These are phyloP conservation scores for Martensiomyces pterosporus DNA, from an alignment of 192 early-diverging fungal species.

Conservation along the genomic window DNA sequence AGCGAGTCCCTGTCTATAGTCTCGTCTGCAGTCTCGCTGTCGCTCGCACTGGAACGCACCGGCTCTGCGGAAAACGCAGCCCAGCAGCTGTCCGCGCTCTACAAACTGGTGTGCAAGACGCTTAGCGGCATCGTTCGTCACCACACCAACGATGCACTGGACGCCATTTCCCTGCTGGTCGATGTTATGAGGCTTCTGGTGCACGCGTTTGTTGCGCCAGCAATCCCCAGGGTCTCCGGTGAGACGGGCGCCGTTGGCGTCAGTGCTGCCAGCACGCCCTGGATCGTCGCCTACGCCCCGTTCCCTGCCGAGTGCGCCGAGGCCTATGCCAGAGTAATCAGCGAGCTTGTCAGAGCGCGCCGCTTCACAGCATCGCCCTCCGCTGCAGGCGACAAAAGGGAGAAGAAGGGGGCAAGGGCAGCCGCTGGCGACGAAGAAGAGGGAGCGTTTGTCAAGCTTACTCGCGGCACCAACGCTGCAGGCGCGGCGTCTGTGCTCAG, in stretches of 20 bases:
- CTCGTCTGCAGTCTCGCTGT: constrained; percentile 9
- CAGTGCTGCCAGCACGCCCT: constrained; percentile 18
- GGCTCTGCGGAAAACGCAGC: neutral
- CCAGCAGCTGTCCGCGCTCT: constrained; percentile 8
- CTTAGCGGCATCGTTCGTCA: constrained; percentile 25
- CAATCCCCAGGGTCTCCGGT: constrained; percentile 2
- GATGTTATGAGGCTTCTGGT: constrained; percentile 20
- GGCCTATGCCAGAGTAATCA: constrained; percentile 31
- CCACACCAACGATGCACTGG: constrained; percentile 22
- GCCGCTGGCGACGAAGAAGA: neutral
- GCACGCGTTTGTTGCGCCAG: constrained; percentile 38
- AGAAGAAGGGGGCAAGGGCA: neutral
- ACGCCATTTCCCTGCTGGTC: constrained; percentile 18
- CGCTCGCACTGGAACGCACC: neutral
- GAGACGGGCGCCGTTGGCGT: neutral
- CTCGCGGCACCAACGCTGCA: constrained; percentile 40
- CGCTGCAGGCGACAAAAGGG: neutral
- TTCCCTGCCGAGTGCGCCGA: constrained; percentile 29
- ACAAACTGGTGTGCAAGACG: constrained; percentile 10
- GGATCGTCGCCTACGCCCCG: constrained; percentile 36
- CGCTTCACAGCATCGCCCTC: neutral
- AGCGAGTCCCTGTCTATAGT: constrained; percentile 22
- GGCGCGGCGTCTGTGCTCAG: constrained; percentile 21
- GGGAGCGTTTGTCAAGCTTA: constrained; percentile 24
- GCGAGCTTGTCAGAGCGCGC: constrained; percentile 22